phyloP scores from a whole-genome alignment of 1,284 basidiomycete species.

The Austroboletus rostrupii region DNA sequence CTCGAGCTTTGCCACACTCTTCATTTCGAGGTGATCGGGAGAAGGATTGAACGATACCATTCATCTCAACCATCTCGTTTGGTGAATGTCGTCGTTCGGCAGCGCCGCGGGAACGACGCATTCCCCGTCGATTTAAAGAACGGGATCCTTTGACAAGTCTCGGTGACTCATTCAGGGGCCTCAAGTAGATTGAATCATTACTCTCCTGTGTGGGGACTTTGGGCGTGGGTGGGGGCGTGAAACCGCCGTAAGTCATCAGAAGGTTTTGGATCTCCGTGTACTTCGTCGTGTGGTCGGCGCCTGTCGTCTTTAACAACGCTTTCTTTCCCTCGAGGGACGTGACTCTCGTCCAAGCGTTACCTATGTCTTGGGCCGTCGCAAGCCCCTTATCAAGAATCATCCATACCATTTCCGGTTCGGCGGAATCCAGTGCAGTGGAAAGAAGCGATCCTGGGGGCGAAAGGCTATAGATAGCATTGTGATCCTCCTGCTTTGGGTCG shows the following conservation, averaged over 20 bases:
- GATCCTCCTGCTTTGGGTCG: conserved; percentile 45
- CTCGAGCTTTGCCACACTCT: conserved; percentile 37
- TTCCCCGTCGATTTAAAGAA: conserved; percentile 8
- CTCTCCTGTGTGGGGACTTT: conserved; percentile 19
- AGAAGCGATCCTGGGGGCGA: conserved; percentile 43
- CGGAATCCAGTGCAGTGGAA: conserved; percentile 53
- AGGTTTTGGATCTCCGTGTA: conserved; percentile 52
- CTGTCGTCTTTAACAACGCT: conserved; percentile 25
- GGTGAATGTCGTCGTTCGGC: not conserved
- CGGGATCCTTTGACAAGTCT: conserved; percentile 1
- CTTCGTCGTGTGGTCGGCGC: conserved; percentile 29
- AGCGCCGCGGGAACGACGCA: conserved; percentile 6
- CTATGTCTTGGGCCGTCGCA: conserved; percentile 44
- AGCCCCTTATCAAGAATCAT: conserved; percentile 57
- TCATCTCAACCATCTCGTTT: conserved; percentile 1
- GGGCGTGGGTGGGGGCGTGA: conserved; percentile 45
- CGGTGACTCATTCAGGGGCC: not conserved
- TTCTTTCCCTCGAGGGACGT: conserved; percentile 37
- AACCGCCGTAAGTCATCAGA: conserved; percentile 50
- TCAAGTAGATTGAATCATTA: conserved; percentile 1
- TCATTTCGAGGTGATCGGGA: conserved; percentile 9
- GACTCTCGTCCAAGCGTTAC: conserved; percentile 46
- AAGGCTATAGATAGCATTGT: conserved; percentile 42
- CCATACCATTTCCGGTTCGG: conserved; percentile 59
- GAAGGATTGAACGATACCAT: conserved; percentile 7